phyloP scores from a whole-genome alignment of 192 early-diverging fungal species.

The Coemansia sp. region DNA sequence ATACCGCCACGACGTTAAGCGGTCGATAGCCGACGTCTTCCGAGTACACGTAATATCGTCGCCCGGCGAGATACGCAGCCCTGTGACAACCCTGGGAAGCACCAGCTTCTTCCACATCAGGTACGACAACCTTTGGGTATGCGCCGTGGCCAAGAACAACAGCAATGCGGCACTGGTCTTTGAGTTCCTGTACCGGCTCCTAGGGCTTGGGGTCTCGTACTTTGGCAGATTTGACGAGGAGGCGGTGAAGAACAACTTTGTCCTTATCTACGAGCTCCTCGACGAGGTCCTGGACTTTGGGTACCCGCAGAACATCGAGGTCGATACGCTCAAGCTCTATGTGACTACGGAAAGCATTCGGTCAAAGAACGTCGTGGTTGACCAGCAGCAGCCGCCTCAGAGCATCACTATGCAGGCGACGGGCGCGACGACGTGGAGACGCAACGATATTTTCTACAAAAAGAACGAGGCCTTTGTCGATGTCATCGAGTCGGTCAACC shows the following conservation, averaged over 20 bases:
- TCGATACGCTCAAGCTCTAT: slow-evolving; percentile 80
- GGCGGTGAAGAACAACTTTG: slow-evolving; percentile 84
- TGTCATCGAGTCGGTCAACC: slow-evolving; percentile 96
- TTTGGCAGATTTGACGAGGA: slow-evolving; percentile 85
- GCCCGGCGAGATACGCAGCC: slow-evolving; percentile 70
- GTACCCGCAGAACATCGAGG: slow-evolving; percentile 84
- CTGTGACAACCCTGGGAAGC: slow-evolving; percentile 87
- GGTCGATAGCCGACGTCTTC: slow-evolving; percentile 93
- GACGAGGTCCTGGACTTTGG: slow-evolving; percentile 89
- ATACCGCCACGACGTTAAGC: slow-evolving; percentile 96
- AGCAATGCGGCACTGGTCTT: slow-evolving; percentile 80
- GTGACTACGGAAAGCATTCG: slow-evolving; percentile 85
- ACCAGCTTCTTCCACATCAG: slow-evolving; percentile 95
- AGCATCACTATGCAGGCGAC: slow-evolving; percentile 96
- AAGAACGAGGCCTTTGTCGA: slow-evolving; percentile 99
- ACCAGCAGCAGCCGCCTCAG: slow-evolving; percentile 55
- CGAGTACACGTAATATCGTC: slow-evolving; percentile 95
- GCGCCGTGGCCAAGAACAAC: slow-evolving; percentile 76
- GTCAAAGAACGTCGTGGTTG: slow-evolving; percentile 55
- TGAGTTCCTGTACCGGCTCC: slow-evolving; percentile 73
- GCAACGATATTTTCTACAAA: slow-evolving; percentile 91
- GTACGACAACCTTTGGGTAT: slow-evolving; percentile 95
- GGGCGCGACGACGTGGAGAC: slow-evolving; percentile 89
- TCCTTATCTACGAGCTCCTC: slow-evolving; percentile 80
- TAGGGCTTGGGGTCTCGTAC: slow-evolving; percentile 72